Base-by-base conservation (phyloP, 495 filamentous ascomycete species). In the Terfezia claveryi region DNA sequence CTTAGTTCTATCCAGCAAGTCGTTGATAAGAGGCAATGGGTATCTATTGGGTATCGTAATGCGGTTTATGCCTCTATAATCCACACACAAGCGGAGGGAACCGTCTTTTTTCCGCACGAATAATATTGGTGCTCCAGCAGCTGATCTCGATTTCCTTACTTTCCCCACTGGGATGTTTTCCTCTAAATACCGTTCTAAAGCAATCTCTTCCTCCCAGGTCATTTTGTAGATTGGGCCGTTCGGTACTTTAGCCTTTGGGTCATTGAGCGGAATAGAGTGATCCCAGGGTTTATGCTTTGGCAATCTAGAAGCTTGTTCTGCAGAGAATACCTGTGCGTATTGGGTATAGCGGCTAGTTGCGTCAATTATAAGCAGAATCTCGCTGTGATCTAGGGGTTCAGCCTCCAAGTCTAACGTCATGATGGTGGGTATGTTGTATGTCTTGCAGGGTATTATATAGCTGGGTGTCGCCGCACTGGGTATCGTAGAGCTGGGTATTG, bases 91-190 rank as follows among this genome's bases (percentile, higher is more conserved):
- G 0, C 59, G 50, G 0, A 70, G 51, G 5, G 58, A 54, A 17
- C 62, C 57, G 23, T 61, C 55, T 0, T 55, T 55, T 55, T 73
- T 74, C 14, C 56, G 50, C 0, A 59, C 60, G 32, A 73, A 69
- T 8, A 74, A 50, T 9, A 75, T 60, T 46, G 59, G 69, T 17
- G 50, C 50, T 4, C 50, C 50, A 10, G 50, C 50, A 17, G 50
- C 50, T 20, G 50, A 51, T 11, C 27, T 51, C 0, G 50, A 51
- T 51, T 32, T 51, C 23, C 23, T 6, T 4, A 51, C 23, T 32
- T 51, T 51, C 5, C 50, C 50, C 6, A 23, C 14, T 51, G 23
- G 16, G 6, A 12, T 32, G 10, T 51, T 51, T 7, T 20, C 23
- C 12, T n/a, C 23, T 10, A 51, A 27, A 23, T 51, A 51, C 11